A percentile compares a stretch with the other conserved stretches of the same genome.
phyloP scores from a whole-genome alignment of 2,329 filamentous ascomycete species.

The Fusarium sulawesiense region DNA sequence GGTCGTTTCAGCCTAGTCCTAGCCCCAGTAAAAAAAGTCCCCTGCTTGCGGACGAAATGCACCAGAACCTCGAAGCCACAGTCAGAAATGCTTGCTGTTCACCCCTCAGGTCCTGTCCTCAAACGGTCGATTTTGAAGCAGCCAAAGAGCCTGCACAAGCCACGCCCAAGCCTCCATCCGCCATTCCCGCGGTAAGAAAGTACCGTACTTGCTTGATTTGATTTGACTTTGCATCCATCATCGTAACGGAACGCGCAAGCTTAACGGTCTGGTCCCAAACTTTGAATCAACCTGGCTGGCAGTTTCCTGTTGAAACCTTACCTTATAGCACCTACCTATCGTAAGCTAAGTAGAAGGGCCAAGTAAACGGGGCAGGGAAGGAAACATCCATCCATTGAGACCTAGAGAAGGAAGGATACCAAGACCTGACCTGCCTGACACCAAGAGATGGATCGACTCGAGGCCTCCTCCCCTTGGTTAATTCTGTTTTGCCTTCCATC shows the following conservation, averaged over 20 bases:
- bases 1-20: slow-evolving; percentile 44
- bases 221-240: slow-evolving; percentile 8
- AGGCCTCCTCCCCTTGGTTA: slow-evolving; percentile 27
- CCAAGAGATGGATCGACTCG: slow-evolving; percentile 29
- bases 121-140: neutral
- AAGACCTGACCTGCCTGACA: slow-evolving; percentile 9
- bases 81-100: slow-evolving; percentile 38
- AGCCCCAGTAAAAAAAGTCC: slow-evolving; percentile 2
- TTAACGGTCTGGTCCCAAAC: slow-evolving; percentile 32
- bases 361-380: slow-evolving; percentile 9
- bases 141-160: slow-evolving; percentile 18
- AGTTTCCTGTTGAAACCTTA: slow-evolving; percentile 33
- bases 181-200: slow-evolving; percentile 29
- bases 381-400: neutral
- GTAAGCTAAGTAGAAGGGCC: neutral
- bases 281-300: slow-evolving; percentile 21
- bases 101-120: neutral
- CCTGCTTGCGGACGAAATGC: slow-evolving; percentile 38
- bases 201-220: slow-evolving; percentile 18
- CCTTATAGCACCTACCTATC: neutral
- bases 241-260: slow-evolving; percentile 8
- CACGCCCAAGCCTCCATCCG: slow-evolving; percentile 31
- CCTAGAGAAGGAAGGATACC: slow-evolving; percentile 6
- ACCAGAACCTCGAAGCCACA: slow-evolving; percentile 37
- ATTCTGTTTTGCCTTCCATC: slow-evolving; percentile 12